Base-by-base conservation (phyloP, 306 rosid genomes). In the Prunus padus region DNA sequence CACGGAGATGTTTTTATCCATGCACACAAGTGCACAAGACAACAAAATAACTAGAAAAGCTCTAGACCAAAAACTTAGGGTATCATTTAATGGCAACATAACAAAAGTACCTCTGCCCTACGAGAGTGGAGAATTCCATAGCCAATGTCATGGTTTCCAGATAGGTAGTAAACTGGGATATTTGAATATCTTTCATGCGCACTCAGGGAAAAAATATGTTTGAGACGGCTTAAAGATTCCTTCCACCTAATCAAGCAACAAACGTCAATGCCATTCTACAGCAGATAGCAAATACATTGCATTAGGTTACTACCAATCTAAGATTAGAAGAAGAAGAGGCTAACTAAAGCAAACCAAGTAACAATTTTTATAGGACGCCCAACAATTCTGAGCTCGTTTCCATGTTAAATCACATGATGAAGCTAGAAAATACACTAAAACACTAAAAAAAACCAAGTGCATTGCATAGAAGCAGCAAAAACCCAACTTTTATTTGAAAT, bases 111-210 rank as follows among this genome's bases (percentile, higher is more conserved):
- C 94, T 87, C 67, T 71, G 89, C 87, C 78, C 56, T 76, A 83
- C 65, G 86, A 76, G 81, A 70, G 82, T 79, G 82, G 77, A 72
- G 75, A 84, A 57, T 71, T 83, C 71, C 94, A 79, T 90, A 90
- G 69, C 98, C 98, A 76, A 90, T 82, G 79, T 93, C 96, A 85
- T 90, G 98, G 85, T 92, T 92, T 73, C 98, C 98, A 28, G 95
- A 76, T 60, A 92, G 67, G 82, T 78, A 80, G 86, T 84, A 79
- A 75, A 86, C 94, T 67, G 68, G 80, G 61, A 73, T 79, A 66
- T 84, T 80, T 50, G 65, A 42, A 79, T 82, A 81, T 72, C 71
- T 84, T 74, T 88, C 85, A 76, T 73, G 89, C 55, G 65, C 74
- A 59, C 85, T 80, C 85, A 87, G 80, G 52, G 86, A 85, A 85